Evolutionary conservation across 805 yeast species (phyloP), one percentile per base, ranked within the genome.

Genomic region (Saccharomycopsis oosterbeekiorum): DNA sequence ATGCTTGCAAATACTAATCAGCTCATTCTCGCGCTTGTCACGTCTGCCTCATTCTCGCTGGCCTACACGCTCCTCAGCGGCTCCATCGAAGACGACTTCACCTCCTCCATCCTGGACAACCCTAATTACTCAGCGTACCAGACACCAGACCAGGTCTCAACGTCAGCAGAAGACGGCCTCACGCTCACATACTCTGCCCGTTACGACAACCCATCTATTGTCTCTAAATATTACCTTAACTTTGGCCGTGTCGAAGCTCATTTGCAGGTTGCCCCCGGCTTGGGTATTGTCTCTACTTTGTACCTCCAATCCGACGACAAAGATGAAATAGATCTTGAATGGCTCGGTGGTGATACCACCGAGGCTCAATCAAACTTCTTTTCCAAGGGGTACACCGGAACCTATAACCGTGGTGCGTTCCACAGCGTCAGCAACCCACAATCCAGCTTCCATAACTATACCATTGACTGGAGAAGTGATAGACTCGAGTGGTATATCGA

Each of bases 311-410:
- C 59, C 15, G 63, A 61, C 40, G 96, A 87, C 68, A 76, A 86
- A 65, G 97, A 92, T 73, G 97, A 92, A 74, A 84, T 92, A 56
- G 97, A 92, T 74, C 69, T 88, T 57, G 97, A 92, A 72, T 87
- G 94, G 85, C 77, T 88, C 55, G 97, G 97, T 19, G 84, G 88
- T 56, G 96, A 91, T 70, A 76, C 77, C 29, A 78, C 82, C 51
- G 85, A 89, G 70, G 83, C 87, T 67, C 96, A 89, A 74, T 78
- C 91, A 29, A 88, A 88, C 70, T 92, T 73, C 72, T 91, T 89
- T 75, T 82, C 90, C 42, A 87, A 91, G 71, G 97, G 97, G 63
- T 75, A 85, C 69, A 84, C 89, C 1, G 71, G 85, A 11, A 83
- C 93, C 2, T 89, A 86, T 69, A 89, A 88, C 70, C 80, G 97